phyloP scores from a whole-genome alignment of 108 stramenopile species.

The Discostella stelligeroides region DNA sequence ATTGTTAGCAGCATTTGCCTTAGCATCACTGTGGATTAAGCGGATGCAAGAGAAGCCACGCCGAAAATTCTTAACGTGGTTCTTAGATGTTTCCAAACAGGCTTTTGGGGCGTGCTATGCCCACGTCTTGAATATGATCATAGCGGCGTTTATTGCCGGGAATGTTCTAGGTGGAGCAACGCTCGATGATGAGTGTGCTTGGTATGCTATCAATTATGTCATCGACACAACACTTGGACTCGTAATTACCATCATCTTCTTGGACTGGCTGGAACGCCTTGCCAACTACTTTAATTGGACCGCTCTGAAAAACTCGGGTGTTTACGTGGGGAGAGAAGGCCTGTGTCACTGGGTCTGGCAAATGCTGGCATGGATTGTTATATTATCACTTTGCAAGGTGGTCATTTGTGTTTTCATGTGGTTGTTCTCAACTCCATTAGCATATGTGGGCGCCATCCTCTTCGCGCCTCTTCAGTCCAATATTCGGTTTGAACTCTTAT shows the following conservation, averaged over 20 bases:
- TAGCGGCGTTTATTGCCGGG: slow-evolving; percentile 76
- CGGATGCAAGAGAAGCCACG: slow-evolving; percentile 70
- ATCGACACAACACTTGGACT: slow-evolving; percentile 89
- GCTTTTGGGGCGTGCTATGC: slow-evolving; percentile 90
- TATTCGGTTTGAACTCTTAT: slow-evolving; percentile 86
- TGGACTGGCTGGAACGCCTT: slow-evolving; percentile 65
- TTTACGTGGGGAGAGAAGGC: slow-evolving; percentile 75
- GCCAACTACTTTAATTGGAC: slow-evolving; percentile 73
- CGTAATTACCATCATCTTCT: slow-evolving; percentile 69
- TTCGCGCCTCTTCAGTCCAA: slow-evolving; percentile 81
- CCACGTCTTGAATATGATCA: slow-evolving; percentile 88
- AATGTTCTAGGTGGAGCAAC: slow-evolving; percentile 57
- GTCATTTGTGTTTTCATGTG: slow-evolving; percentile 82
- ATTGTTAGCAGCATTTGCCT: slow-evolving; percentile 71
- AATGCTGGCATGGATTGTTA: slow-evolving; percentile 77
- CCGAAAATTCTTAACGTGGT: slow-evolving; percentile 85
- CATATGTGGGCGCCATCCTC: slow-evolving; percentile 67
- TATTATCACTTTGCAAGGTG: slow-evolving; percentile 78
- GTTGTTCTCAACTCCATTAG: slow-evolving; percentile 56
- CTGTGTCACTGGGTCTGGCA: slow-evolving; percentile 79
- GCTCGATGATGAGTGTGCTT: slow-evolving; percentile 89
- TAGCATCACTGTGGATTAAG: slow-evolving; percentile 82
- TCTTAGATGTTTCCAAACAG: slow-evolving; percentile 86
- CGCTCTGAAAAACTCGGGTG: slow-evolving; percentile 84
- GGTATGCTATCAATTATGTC: slow-evolving; percentile 90